Conservation (phyloP, 2,329 filamentous ascomycete genomes). For the Paraphaeosphaeria minitans region DNA sequence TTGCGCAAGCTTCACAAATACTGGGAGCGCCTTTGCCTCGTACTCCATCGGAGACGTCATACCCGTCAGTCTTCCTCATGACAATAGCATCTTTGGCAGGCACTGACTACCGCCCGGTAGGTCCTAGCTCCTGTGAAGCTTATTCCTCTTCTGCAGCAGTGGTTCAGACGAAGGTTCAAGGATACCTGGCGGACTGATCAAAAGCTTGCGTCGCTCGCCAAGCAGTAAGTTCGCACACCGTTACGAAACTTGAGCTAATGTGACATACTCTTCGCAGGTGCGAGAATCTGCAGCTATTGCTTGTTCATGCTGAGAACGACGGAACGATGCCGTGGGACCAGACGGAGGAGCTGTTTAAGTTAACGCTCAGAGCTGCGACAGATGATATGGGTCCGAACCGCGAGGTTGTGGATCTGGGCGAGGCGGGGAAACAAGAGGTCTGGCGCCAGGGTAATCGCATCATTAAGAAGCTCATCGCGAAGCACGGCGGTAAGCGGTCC, state of each 20-base stretch:
- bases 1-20: slow-evolving; percentile 77
- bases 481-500: slow-evolving; percentile 42
- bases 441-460: slow-evolving; percentile 31
- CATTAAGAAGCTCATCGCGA: slow-evolving; percentile 43
- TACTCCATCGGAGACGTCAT: slow-evolving; percentile 79
- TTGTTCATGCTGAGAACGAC: slow-evolving; percentile 44
- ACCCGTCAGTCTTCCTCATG: slow-evolving; percentile 50
- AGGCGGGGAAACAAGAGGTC: slow-evolving; percentile 40
- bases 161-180: slow-evolving; percentile 68
- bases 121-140: slow-evolving; percentile 73
- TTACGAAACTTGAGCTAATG: background rate
- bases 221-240: slow-evolving; percentile 12
- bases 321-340: slow-evolving; percentile 44
- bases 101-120: background rate
- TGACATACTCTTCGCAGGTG: slow-evolving; percentile 14
- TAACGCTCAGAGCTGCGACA: slow-evolving; percentile 31
- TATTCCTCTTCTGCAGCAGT: slow-evolving; percentile 67
- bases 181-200: slow-evolving; percentile 80
- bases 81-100: too few relatives aligned
- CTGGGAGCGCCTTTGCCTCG: slow-evolving; percentile 73
- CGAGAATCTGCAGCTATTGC: slow-evolving; percentile 31
- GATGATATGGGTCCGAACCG: slow-evolving; percentile 20
- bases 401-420: slow-evolving; percentile 37
- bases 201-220: slow-evolving; percentile 65
- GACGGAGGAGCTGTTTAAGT: slow-evolving; percentile 39